Evolutionary conservation across 352 stramenopile species (phyloP), one percentile per base, ranked within the genome.

Genomic region (Stramenopiles sp.): DNA sequence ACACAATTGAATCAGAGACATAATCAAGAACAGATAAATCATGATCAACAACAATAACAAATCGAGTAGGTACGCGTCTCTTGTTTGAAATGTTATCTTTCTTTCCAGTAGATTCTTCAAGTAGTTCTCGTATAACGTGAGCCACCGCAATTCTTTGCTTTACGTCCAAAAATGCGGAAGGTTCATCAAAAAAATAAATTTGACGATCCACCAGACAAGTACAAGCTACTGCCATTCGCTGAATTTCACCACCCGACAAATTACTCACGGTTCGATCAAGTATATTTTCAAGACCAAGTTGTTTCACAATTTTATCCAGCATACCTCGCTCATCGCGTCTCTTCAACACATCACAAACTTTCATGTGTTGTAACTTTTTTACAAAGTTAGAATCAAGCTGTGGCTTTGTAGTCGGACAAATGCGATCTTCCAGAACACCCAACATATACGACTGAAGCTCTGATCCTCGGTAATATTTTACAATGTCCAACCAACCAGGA

Each of bases 131-230:
- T 53, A 99, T 97, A 46, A 93, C 83, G 15, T 85, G 57, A 20
- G 83, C 85, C 2, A 84, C 87, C 47, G 88, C 92, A 8, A 99
- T 64, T 51, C 87, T 66, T 59, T 99, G 87, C 44, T 88, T 87
- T 28, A 99, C 85, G 62, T 99, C 87, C 37, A 99, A 57, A 57
- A 96, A 99, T 32, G 73, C 93, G 15, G 74, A 93, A 2, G 87
- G 87, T 58, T 99, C 87, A 46, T 99, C 87, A 56, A 96, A 97
- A 79, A 99, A 96, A 68, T 99, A 99, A 19, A 97, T 89, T 60
- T 99, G 81, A 18, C 68, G 68, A 23, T 77, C 61, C 47, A 91
- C 72, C 22, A 94, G 67, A 1, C 73, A 71, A 29, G 93, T 75
- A 18, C 87, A 70, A 12, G 66, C 72, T 52, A 97, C 96, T 1